Evolutionary conservation across 306 rosid species (phyloP).

Genomic region (Rosa multiflora): DNA sequence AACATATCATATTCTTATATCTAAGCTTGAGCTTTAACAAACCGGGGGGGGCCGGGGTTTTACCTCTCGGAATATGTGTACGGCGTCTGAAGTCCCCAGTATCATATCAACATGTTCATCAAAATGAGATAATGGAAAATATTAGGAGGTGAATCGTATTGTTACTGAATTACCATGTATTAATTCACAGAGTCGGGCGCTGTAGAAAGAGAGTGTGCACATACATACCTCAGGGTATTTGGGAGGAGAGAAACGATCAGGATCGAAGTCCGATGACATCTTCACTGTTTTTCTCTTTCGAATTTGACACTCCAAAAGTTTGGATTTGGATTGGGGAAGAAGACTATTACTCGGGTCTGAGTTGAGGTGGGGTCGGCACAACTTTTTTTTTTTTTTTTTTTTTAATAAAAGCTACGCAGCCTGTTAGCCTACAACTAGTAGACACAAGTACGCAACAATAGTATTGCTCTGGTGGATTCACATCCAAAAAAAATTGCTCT

Average conservation of each 20-base stretch:
- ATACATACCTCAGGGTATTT: slow-evolving; percentile 64
- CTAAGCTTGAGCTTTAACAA: not conserved
- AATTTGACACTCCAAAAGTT: not conserved
- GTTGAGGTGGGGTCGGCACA: not conserved
- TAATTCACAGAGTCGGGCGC: not conserved
- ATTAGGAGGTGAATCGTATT: not conserved
- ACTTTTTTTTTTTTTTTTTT: no score
- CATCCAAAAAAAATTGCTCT: no score
- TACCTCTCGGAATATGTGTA: slow-evolving; percentile 76
- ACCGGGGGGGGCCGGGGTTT: not conserved
- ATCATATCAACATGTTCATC: slow-evolving; percentile 8
- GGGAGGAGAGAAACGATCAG: slow-evolving; percentile 54
- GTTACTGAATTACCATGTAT: not conserved
- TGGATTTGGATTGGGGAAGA: not conserved
- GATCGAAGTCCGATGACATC: slow-evolving; percentile 54
- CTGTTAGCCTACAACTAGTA: not conserved
- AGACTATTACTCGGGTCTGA: not conserved
- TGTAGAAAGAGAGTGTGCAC: not conserved
- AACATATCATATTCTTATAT: not conserved
- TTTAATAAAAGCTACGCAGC: no score
- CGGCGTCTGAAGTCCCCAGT: slow-evolving; percentile 42
- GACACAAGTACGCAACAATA: not conserved
- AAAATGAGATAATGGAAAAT: slow-evolving; percentile 15
- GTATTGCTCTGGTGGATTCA: no score
- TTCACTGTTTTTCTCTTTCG: not conserved